phyloP scores from a whole-genome alignment of 345 rosid species.

The Salix dunnii region DNA sequence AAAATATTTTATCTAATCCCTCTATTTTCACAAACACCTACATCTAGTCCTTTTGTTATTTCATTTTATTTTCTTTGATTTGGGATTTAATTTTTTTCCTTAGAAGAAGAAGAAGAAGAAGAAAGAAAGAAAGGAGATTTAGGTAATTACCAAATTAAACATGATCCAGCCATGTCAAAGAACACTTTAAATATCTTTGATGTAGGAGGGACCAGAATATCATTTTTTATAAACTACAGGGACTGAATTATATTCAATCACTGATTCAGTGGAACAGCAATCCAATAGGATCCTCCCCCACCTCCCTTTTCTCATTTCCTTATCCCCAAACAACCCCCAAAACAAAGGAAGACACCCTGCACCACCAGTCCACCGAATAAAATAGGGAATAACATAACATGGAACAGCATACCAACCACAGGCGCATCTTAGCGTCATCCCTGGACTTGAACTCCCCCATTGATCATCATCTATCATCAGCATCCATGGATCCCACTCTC shows the following conservation, averaged over 20 bases:
- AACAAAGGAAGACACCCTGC: background rate
- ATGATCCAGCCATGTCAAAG: too few relatives aligned
- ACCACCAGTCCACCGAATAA: background rate
- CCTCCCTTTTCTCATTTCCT: background rate
- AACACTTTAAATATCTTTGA: too few relatives aligned
- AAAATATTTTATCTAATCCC: too few relatives aligned
- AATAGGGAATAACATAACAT: constrained; percentile 9
- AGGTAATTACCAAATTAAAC: too few relatives aligned
- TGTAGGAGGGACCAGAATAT: rapidly evolving
- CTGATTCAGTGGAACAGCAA: background rate
- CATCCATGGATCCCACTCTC: constrained; percentile 38
- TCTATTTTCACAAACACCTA: too few relatives aligned
- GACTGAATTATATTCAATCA: too few relatives aligned
- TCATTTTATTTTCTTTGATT: too few relatives aligned
- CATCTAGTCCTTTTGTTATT: too few relatives aligned
- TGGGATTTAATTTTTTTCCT: too few relatives aligned
- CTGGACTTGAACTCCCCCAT: constrained; percentile 13
- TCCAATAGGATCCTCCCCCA: background rate
- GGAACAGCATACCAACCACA: constrained; percentile 36
- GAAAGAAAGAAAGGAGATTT: too few relatives aligned
- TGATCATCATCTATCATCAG: background rate
- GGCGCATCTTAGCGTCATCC: constrained; percentile 32
- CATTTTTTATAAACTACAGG: too few relatives aligned
- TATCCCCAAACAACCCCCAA: background rate
- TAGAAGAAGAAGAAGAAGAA: too few relatives aligned